Evolutionary conservation across 306 rosid genomes (phyloP), one percentile per base, ranked within the genome.

Genomic region (Pterocarpus macrocarpus): DNA sequence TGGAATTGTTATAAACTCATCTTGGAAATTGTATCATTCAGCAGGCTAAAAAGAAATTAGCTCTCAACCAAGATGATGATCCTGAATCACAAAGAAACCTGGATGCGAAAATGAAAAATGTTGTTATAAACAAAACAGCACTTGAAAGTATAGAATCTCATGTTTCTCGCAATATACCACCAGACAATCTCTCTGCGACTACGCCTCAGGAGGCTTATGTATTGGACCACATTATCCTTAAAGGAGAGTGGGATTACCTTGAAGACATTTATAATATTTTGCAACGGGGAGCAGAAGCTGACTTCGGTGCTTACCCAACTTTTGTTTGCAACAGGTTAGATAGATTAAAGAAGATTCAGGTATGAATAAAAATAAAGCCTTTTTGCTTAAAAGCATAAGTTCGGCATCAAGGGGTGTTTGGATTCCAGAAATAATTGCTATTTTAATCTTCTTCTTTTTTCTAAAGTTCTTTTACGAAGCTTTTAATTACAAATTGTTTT

Each of bases 201-300:
- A 83, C 91, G 14, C 90, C 96, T 56, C 86, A 87, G 78, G 90
- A 86, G 86, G 98, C 90, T 79, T 95, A 89, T 85, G 84, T 93
- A 44, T 77, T 93, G 81, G 94, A 91, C 68, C 81, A 89, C 88
- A 95, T 95, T 79, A 93, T 93, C 67, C 83, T 87, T 65, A 64
- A 64, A 56, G 91, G 87, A 81, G 99, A 95, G 79, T 90, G 96
- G 98, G 81, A 35, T 82, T 80, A 68, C 80, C 93, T 95, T 50
- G 85, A 82, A 79, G 98, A 93, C 89, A 77, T 95, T 79, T 90
- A 83, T 77, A 2, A 82, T 34, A 81, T 49, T 58, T 73, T 85
- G 87, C 85, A 75, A 30, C 73, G 4, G 57, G 87, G 53, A 77
- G 88, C 77, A 76, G 82, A 82, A 79, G 78, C 84, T 28, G 64